These are phyloP conservation scores for Populus euphratica DNA, from an alignment of 345 rosid species.

Conservation along the genomic window DNA sequence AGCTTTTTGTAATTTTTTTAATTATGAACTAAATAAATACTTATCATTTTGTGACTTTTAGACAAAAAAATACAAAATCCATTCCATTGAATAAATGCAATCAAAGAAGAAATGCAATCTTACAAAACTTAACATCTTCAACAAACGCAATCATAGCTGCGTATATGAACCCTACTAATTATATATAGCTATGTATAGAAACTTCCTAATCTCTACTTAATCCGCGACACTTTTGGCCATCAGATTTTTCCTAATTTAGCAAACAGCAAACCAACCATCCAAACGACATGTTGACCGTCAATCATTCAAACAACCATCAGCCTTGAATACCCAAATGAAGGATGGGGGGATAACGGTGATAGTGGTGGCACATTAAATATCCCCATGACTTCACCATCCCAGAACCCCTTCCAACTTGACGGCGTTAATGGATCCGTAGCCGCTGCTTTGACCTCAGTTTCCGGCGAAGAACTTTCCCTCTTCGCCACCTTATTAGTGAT, in stretches of 20 bases:
- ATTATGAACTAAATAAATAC: too few species aligned
- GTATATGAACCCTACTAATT: neutral
- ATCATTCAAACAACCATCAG: slow-evolving; percentile 36
- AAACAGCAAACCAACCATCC: neutral
- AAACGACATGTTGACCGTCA: neutral
- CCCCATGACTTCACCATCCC: slow-evolving; percentile 63
- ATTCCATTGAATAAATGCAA: slow-evolving; percentile 15
- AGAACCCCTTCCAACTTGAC: slow-evolving; percentile 82
- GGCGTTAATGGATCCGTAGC: slow-evolving; percentile 68
- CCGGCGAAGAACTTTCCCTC: slow-evolving; percentile 17
- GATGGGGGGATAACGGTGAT: slow-evolving; percentile 76
- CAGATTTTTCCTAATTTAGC: neutral
- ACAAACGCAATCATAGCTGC: neutral
- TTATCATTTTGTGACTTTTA: too few species aligned
- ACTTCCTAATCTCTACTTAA: neutral
- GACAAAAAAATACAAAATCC: too few species aligned
- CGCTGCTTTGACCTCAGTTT: slow-evolving; percentile 5
- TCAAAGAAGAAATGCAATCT: slow-evolving; percentile 32
- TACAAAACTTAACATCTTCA: neutral
- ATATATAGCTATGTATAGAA: too few species aligned
- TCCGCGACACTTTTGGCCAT: slow-evolving; percentile 8
- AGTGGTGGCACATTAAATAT: slow-evolving; percentile 75
- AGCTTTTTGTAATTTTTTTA: too few species aligned
- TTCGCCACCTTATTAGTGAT: neutral
- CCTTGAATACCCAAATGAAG: slow-evolving; percentile 35